These are phyloP conservation scores for Suillus plorans DNA, from an alignment of 768 basidiomycete species.

Conservation along the genomic window DNA sequence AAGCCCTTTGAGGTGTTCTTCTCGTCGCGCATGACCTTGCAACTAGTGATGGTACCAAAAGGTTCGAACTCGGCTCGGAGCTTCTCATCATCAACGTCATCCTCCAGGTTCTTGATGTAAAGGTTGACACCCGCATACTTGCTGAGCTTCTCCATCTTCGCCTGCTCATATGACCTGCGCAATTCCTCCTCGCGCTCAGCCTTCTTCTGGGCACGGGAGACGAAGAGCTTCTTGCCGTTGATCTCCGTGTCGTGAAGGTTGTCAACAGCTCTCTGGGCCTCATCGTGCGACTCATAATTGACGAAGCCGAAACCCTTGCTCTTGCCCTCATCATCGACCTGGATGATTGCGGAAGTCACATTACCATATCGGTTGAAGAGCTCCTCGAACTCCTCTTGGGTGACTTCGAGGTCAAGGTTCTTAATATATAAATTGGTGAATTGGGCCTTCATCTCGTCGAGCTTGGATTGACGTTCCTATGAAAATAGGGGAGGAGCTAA, in stretches of 20 bases:
- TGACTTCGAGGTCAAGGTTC: slow-evolving; percentile 85
- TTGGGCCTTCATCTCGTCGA: slow-evolving; percentile 95
- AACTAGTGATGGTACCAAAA: slow-evolving; percentile 96
- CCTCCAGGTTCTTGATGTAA: slow-evolving; percentile 99
- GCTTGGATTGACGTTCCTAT: slow-evolving; percentile 94
- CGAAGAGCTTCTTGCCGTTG: slow-evolving; percentile 89
- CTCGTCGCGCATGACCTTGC: slow-evolving; percentile 99
- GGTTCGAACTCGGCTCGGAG: slow-evolving; percentile 95
- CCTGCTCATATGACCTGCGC: slow-evolving; percentile 88
- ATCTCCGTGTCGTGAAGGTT: slow-evolving; percentile 81
- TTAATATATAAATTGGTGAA: slow-evolving; percentile 99
- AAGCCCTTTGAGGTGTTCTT: slow-evolving; percentile 93
- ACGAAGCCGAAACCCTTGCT: slow-evolving; percentile 99
- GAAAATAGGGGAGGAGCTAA: background rate
- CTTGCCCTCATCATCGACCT: slow-evolving; percentile 83
- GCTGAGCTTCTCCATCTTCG: slow-evolving; percentile 95
- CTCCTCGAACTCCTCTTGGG: slow-evolving; percentile 81
- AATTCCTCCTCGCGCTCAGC: slow-evolving; percentile 97
- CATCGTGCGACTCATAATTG: slow-evolving; percentile 92
- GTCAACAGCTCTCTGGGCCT: slow-evolving; percentile 89
- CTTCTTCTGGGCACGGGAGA: slow-evolving; percentile 97
- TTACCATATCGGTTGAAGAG: slow-evolving; percentile 77
- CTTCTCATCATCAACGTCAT: slow-evolving; percentile 97
- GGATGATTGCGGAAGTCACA: slow-evolving; percentile 88
- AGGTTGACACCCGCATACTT: slow-evolving; percentile 99